Evolutionary conservation across 192 early-diverging fungal species (phyloP), one percentile per base, ranked within the genome.

Genomic region (Coemansia sp.): DNA sequence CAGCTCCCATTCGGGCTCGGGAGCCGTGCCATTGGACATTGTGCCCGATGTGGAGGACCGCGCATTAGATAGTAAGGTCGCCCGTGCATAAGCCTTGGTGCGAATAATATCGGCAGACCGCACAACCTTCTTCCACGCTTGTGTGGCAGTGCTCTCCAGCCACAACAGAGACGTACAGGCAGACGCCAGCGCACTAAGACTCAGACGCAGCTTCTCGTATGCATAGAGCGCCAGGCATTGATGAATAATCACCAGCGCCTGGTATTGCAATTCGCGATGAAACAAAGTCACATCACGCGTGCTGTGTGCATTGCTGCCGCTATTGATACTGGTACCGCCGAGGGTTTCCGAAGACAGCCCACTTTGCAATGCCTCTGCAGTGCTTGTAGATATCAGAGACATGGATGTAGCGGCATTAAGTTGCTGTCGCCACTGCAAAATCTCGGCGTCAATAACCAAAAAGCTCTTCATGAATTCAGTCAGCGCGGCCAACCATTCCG

Each of bases 1-100:
- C 48, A 81, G 65, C 78, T 81, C 78, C 78, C 78, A 81, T 27
- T 81, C 78, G 12, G 78, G 78, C 69, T 81, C 78, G 0, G 77
- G 77, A 10, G 72, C 71, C 3, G 72, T 68, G 58, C 77, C 77
- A 50, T 80, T 73, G 14, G 77, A 16, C 77, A 74, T 80, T 16
- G 77, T 80, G 26, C 78, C 74, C 10, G 73, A 71, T 5, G 49
- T 67, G 27, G 73, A 76, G 1, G 69, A 55, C 2, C 74, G 69
- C 0, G 70, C 74, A 32, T 64, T 76, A 25, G 78, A 69, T 12
- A 81, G 65, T 60, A 76, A 68, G 10, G 69, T 66, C 5, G 78
- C 73, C 16, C 78, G 73, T 9, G 69, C 73, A 53, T 76, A 61
- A 6, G 67, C 57, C 18, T 52, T 54, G 38, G 50, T 55, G 54